These are phyloP conservation scores for Paramecium caudatum DNA, from an alignment of 73 alveolate genomes.

Conservation along the genomic window DNA sequence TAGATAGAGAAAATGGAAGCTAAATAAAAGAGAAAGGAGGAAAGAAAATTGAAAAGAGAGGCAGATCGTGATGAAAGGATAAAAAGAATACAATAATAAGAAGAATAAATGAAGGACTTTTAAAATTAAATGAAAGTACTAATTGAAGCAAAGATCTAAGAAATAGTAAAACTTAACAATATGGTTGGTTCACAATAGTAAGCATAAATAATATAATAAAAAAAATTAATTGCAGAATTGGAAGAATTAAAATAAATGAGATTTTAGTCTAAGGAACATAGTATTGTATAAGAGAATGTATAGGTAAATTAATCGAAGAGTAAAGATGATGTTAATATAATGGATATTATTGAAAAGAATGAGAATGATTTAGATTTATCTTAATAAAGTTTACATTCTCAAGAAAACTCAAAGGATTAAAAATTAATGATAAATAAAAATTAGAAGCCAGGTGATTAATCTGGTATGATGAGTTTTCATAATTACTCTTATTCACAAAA, in stretches of 20 bases:
- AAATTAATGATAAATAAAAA: not conserved
- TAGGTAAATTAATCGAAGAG: not conserved
- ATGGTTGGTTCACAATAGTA: not conserved
- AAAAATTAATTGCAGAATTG: not conserved
- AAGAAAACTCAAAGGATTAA: slow-evolving; percentile 15
- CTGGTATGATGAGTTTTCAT: slow-evolving; percentile 61
- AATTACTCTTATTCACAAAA: slow-evolving; percentile 7
- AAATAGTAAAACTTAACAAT: not conserved
- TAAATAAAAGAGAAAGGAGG: slow-evolving; percentile 36
- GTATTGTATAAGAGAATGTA: not conserved
- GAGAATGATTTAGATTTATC: slow-evolving; percentile 15
- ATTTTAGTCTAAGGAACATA: not conserved
- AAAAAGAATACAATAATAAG: slow-evolving; percentile 25
- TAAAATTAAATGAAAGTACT: not conserved
- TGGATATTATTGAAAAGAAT: not conserved
- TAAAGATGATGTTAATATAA: not conserved
- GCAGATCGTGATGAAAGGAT: slow-evolving; percentile 1
- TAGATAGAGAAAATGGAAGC: not conserved
- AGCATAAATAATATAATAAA: not conserved
- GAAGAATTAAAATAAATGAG: slow-evolving; percentile 20
- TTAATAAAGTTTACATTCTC: not conserved
- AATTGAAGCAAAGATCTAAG: not conserved
- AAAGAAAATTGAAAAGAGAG: slow-evolving; percentile 61
- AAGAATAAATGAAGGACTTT: slow-evolving; percentile 3
- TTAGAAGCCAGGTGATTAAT: slow-evolving; percentile 4